Percentiles rank a stretch among this genome's conserved stretches.
Conservation (phyloP, 306 rosid species). For the Prunus dulcis region DNA sequence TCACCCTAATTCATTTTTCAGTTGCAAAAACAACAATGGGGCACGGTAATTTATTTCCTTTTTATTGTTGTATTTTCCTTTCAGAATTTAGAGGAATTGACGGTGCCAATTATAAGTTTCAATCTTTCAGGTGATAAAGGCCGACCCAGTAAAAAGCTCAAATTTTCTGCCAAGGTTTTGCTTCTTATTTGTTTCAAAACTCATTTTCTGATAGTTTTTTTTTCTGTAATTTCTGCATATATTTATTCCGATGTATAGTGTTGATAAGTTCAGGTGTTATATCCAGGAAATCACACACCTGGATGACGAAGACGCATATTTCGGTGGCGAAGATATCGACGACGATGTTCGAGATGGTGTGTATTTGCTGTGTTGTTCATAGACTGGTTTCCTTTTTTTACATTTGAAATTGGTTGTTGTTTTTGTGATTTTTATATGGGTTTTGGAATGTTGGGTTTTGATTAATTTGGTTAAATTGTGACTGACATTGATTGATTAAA, state of each 20-base stretch:
- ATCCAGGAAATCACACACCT: conserved; percentile 51
- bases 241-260: neutral
- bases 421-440: neutral
- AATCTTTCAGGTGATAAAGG: conserved; percentile 57
- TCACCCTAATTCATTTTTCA: neutral
- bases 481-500: conserved; percentile 15
- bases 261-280: neutral
- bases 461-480: conserved; percentile 4
- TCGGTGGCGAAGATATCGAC: conserved; percentile 51
- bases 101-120: neutral
- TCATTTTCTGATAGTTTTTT: neutral
- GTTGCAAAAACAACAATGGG: conserved; percentile 3
- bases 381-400: neutral
- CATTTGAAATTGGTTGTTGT: neutral
- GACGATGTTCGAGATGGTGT: conserved; percentile 65
- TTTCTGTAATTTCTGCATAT: neutral
- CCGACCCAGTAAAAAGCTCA: conserved; percentile 55
- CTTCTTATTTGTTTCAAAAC: neutral
- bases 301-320: conserved; percentile 51
- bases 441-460: neutral
- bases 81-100: neutral
- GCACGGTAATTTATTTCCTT: neutral
- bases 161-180: conserved; percentile 43
- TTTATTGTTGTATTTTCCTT: too few relatives aligned
- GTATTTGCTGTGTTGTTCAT: neutral